phyloP scores from a whole-genome alignment of 2,329 filamentous ascomycete genomes.

The Aureobasidium sp. region DNA sequence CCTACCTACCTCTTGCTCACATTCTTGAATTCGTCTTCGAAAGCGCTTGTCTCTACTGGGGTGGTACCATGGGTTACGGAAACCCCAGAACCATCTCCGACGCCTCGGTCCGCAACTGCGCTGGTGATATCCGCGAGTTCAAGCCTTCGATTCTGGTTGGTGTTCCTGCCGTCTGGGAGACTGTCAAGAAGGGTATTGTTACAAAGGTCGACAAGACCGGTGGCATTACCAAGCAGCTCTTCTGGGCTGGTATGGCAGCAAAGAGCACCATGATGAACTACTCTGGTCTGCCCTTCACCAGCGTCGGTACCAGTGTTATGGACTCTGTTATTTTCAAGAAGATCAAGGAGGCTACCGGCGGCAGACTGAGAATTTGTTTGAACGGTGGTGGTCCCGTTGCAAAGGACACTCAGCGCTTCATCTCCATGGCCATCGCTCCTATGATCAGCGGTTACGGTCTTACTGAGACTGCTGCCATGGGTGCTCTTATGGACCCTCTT shows the following conservation, averaged over 20 bases:
- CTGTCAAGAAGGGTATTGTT: conserved; percentile 89
- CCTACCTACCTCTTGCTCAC: conserved; percentile 89
- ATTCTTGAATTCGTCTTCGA: conserved; percentile 97
- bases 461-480: conserved; percentile 76
- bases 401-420: conserved; percentile 79
- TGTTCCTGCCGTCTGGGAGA: conserved; percentile 96
- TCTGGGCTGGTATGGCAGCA: conserved; percentile 60
- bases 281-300: conserved; percentile 43
- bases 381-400: conserved; percentile 90
- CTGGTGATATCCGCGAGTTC: conserved; percentile 89
- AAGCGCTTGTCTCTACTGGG: conserved; percentile 81
- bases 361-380: conserved; percentile 79
- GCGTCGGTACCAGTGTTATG: conserved; percentile 55
- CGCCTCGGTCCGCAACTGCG: conserved; percentile 76
- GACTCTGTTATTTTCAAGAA: conserved; percentile 87
- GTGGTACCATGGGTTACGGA: conserved; percentile 88
- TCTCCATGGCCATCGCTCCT: conserved; percentile 85
- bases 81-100: conserved; percentile 86
- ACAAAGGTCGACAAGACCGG: conserved; percentile 67
- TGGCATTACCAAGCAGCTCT: conserved; percentile 66
- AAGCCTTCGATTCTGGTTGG: conserved; percentile 84
- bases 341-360: conserved; percentile 83
- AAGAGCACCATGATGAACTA: conserved; percentile 53
- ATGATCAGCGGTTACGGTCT: conserved; percentile 94
- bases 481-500: conserved; percentile 73